phyloP scores from a whole-genome alignment of 2,329 filamentous ascomycete species.

The Colletotrichum zoysiae region DNA sequence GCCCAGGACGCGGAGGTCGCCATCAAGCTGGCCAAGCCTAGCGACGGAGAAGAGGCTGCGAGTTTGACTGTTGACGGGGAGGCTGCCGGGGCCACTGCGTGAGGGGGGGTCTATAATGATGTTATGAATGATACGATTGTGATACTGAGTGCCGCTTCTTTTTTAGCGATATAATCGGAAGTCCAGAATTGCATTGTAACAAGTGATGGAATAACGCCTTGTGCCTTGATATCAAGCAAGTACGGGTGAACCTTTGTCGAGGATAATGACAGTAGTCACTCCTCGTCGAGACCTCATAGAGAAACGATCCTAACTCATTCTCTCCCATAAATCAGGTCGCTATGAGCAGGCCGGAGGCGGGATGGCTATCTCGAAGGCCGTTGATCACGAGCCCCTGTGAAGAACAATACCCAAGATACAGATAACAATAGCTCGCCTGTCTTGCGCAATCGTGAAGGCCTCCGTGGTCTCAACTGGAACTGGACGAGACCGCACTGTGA shows the following conservation, averaged over 20 bases:
- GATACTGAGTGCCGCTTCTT: not conserved
- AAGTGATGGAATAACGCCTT: not conserved
- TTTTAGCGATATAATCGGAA: too few relatives aligned
- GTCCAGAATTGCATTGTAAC: too few relatives aligned
- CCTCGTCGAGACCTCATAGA: not conserved
- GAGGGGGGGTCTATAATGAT: not conserved
- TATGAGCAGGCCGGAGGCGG: not conserved
- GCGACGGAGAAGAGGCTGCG: slow-evolving; percentile 48
- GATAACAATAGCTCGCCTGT: not conserved
- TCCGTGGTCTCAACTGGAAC: not conserved
- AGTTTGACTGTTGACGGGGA: slow-evolving; percentile 46
- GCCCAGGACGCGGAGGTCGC: slow-evolving; percentile 52
- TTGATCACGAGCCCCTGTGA: not conserved
- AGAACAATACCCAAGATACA: not conserved
- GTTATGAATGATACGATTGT: not conserved
- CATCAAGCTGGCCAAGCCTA: slow-evolving; percentile 52
- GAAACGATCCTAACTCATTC: not conserved
- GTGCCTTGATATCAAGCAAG: not conserved
- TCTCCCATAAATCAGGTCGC: too few relatives aligned
- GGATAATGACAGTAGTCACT: too few relatives aligned
- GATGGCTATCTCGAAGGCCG: not conserved
- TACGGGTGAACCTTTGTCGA: too few relatives aligned
- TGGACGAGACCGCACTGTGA: not conserved
- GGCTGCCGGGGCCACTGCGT: slow-evolving; percentile 50
- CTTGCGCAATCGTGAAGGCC: not conserved